These are phyloP conservation scores for Ceratocystis lukuohia DNA, from an alignment of 2,329 filamentous ascomycete genomes.

Conservation along the genomic window DNA sequence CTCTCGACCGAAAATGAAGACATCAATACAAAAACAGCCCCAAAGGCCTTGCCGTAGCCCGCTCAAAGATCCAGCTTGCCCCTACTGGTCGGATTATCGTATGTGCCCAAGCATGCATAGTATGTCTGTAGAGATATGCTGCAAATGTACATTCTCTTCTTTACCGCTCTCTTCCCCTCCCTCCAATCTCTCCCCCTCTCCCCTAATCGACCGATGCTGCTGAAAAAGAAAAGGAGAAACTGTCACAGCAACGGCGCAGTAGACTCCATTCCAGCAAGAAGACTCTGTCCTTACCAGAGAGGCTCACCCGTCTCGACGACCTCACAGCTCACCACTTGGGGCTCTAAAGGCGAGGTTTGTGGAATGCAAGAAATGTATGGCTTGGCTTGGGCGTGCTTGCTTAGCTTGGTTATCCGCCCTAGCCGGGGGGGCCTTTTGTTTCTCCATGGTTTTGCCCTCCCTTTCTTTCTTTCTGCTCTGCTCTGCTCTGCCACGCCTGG, in stretches of 20 bases:
- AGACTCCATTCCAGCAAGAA: neutral
- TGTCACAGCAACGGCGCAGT: constrained; percentile 1
- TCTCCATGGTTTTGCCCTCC: neutral
- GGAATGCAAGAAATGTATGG: neutral
- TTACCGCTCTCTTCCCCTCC: neutral
- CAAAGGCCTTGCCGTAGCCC: neutral
- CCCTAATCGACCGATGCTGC: neutral
- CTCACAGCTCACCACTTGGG: too few species aligned
- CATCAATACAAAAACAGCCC: neutral
- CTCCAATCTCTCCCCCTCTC: neutral
- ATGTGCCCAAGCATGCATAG: too few species aligned
- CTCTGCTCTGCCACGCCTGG: neutral
- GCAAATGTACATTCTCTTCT: neutral
- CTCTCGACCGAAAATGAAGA: neutral
- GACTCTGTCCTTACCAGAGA: too few species aligned
- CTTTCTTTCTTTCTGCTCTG: neutral
- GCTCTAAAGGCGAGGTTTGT: too few species aligned
- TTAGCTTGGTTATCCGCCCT: neutral
- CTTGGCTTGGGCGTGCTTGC: neutral
- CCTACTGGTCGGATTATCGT: too few species aligned
- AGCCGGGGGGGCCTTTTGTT: neutral
- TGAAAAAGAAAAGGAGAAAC: neutral
- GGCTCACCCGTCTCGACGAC: too few species aligned
- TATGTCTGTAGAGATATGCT: too few species aligned
- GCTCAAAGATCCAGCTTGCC: too few species aligned